Conservation (phyloP, 352 stramenopile species). For the Pythium aristosporum region DNA sequence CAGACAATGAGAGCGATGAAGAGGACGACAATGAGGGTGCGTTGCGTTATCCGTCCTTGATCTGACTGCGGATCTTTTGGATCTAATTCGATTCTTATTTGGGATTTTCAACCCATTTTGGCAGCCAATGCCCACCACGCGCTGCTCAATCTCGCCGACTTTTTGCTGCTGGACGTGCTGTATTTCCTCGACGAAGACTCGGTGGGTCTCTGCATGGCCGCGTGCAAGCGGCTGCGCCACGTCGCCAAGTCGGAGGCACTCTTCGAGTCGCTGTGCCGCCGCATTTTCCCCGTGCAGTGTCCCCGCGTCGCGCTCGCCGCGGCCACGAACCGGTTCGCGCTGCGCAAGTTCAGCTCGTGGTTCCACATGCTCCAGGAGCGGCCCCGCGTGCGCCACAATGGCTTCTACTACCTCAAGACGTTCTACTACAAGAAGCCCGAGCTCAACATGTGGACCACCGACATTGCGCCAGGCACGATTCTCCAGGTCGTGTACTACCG, state of each 20-base stretch:
- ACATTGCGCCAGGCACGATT: constrained; percentile 65
- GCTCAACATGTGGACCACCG: constrained; percentile 78
- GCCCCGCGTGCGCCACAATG: constrained; percentile 75
- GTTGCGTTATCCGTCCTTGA: neutral
- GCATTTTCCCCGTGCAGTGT: constrained; percentile 70
- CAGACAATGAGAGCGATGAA: constrained; percentile 17
- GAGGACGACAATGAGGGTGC: constrained; percentile 24
- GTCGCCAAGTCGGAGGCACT: constrained; percentile 53
- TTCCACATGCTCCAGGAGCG: constrained; percentile 69
- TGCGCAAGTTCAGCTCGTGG: constrained; percentile 69
- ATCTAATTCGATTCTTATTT: neutral
- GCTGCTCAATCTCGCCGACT: constrained; percentile 69
- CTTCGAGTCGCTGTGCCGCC: constrained; percentile 66
- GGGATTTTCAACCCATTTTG: constrained; percentile 2
- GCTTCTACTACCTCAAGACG: constrained; percentile 77
- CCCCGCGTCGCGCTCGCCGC: constrained; percentile 36
- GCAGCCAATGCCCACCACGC: constrained; percentile 36
- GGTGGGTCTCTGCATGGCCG: constrained; percentile 46
- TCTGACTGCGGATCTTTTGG: too few relatives aligned
- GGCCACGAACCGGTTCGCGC: constrained; percentile 50
- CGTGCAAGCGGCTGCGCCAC: constrained; percentile 57
- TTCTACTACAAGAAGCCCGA: constrained; percentile 87
- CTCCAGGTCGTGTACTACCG: constrained; percentile 83
- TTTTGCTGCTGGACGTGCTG: constrained; percentile 67
- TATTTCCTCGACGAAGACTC: constrained; percentile 77